phyloP scores from a whole-genome alignment of 176 grass and related monocot genomes.

The Tuctoria greenei region DNA sequence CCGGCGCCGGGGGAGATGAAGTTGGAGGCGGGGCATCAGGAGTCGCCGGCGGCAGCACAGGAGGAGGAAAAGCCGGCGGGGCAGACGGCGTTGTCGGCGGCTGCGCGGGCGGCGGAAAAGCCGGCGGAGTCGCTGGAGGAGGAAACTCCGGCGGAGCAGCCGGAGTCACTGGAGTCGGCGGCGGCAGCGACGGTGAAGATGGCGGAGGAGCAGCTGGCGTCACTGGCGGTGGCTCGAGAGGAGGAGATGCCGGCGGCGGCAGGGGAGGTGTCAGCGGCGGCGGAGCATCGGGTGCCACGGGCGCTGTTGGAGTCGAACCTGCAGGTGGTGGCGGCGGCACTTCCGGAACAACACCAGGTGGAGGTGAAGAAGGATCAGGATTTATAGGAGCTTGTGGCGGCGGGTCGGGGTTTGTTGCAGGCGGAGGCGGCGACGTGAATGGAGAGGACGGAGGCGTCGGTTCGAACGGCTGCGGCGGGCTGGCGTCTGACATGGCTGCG shows the following conservation, averaged over 20 bases:
- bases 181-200: background rate
- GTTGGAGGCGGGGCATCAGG: background rate
- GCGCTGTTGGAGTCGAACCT: background rate
- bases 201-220: background rate
- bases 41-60: background rate
- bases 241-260: background rate
- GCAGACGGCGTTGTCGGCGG: background rate
- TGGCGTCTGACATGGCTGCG: background rate
- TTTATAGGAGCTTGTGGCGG: background rate
- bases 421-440: background rate
- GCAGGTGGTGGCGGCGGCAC: background rate
- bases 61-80: background rate
- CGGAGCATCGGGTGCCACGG: background rate
- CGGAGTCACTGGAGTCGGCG: background rate
- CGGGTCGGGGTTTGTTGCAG: background rate
- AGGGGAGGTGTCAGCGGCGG: background rate
- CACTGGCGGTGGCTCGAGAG: background rate
- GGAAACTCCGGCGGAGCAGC: background rate
- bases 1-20: background rate
- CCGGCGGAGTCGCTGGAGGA: slow-evolving; percentile 24
- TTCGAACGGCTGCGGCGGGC: background rate
- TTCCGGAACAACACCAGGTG: background rate
- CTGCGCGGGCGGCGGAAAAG: background rate
- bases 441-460: background rate
- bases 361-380: background rate